Conservation (phyloP, 148 eudicot genomes). For the Diospyros kaki region DNA sequence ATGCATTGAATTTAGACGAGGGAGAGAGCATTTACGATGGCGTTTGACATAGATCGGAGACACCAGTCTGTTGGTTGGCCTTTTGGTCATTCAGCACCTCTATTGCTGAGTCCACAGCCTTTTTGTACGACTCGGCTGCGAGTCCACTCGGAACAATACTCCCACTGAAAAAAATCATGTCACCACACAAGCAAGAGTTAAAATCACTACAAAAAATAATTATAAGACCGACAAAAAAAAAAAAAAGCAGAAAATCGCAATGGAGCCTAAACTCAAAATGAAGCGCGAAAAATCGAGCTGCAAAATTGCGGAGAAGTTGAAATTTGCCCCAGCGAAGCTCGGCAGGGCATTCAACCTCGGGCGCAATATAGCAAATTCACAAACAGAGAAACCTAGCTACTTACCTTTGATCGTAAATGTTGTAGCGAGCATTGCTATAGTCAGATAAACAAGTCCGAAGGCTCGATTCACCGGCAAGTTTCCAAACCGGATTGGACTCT, state of each 20-base stretch:
- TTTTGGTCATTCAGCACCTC: conserved; percentile 36
- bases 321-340: too few species aligned
- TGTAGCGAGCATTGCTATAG: conserved; percentile 84
- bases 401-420: conserved; percentile 69
- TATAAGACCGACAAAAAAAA: too few species aligned
- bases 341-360: too few species aligned
- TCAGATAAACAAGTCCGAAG: conserved; percentile 80
- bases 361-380: neutral
- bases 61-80: conserved; percentile 14
- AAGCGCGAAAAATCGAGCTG: too few species aligned
- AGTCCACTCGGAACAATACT: conserved; percentile 76
- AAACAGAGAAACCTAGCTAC: neutral
- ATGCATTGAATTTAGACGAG: too few species aligned
- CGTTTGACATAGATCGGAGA: conserved; percentile 19
- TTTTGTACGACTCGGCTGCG: conserved; percentile 68
- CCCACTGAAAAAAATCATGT: conserved; percentile 34
- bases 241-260: too few species aligned
- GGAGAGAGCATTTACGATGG: conserved; percentile 19
- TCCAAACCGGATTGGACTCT: conserved; percentile 72
- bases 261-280: too few species aligned
- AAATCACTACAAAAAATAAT: too few species aligned
- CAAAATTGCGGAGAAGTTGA: too few species aligned
- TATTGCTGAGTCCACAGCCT: conserved; percentile 84
- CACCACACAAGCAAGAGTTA: too few species aligned
- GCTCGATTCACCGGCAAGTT: conserved; percentile 45